Evolutionary conservation across 148 eudicot species (phyloP).

Genomic region (Limonium bicolor): DNA sequence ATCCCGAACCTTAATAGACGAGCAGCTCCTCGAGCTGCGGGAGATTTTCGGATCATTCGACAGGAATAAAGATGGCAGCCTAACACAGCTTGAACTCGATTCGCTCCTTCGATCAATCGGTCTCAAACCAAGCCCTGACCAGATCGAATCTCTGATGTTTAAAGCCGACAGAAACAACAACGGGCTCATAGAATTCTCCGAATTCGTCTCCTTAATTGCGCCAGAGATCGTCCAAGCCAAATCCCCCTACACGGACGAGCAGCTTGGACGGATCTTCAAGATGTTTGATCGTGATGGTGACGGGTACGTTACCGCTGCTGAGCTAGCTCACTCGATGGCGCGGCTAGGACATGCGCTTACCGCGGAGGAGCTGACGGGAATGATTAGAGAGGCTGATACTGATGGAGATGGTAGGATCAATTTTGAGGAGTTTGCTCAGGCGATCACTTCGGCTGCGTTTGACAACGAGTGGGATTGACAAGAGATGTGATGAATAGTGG

Average conservation of each 20-base stretch:
- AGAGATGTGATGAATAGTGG: too few species aligned
- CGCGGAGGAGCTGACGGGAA: slow-evolving; percentile 34
- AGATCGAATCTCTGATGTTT: slow-evolving; percentile 23
- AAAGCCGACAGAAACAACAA: slow-evolving; percentile 36
- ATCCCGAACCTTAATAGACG: slow-evolving; percentile 26
- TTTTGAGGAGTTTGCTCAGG: slow-evolving; percentile 32
- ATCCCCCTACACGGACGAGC: slow-evolving; percentile 30
- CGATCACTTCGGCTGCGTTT: slow-evolving; percentile 34
- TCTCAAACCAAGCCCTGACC: slow-evolving; percentile 26
- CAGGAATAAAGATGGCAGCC: slow-evolving; percentile 28
- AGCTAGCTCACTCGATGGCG: slow-evolving; percentile 36
- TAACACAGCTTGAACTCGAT: slow-evolving; percentile 29
- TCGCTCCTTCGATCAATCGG: slow-evolving; percentile 29
- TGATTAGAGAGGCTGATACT: slow-evolving; percentile 33
- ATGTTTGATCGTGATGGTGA: slow-evolving; percentile 34
- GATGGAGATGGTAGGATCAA: slow-evolving; percentile 33
- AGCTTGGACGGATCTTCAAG: slow-evolving; percentile 18
- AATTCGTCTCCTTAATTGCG: slow-evolving; percentile 27
- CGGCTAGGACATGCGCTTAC: slow-evolving; percentile 33
- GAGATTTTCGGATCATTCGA: slow-evolving; percentile 32
- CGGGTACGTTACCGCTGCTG: slow-evolving; percentile 30
- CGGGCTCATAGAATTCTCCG: slow-evolving; percentile 34
- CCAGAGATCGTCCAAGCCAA: slow-evolving; percentile 38
- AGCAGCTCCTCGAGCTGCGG: slow-evolving; percentile 29
- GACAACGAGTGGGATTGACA: slow-evolving; percentile 27